These are phyloP conservation scores for Hortiboletus flavorubellus DNA, from an alignment of 768 basidiomycete species.

Conservation along the genomic window DNA sequence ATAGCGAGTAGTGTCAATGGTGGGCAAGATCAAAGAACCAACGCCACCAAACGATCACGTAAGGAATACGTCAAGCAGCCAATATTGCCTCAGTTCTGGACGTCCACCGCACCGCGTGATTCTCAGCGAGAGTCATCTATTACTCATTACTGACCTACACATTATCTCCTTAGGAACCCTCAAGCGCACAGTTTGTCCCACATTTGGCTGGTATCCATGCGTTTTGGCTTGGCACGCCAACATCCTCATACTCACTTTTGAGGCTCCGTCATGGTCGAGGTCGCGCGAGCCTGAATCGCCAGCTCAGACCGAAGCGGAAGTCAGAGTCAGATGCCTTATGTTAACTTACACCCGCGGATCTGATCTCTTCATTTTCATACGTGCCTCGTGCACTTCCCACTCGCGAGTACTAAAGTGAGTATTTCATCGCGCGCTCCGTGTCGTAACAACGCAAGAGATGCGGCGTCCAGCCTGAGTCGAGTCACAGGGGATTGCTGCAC, in stretches of 20 bases:
- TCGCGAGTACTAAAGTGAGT: slow-evolving; percentile 4
- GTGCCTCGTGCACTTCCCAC: slow-evolving; percentile 24
- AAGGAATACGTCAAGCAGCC: slow-evolving; percentile 4
- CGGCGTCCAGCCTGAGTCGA: no score
- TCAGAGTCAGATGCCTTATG: slow-evolving; percentile 13
- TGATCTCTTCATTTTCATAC: slow-evolving; percentile 21
- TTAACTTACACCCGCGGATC: slow-evolving; percentile 33
- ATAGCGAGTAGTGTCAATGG: not conserved
- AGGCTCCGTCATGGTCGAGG: slow-evolving; percentile 4
- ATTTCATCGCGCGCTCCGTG: slow-evolving; percentile 4
- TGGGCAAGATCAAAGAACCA: slow-evolving; percentile 8
- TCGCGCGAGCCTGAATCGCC: slow-evolving; percentile 8
- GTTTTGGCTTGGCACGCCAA: not conserved
- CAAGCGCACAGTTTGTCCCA: not conserved
- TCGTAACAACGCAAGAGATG: slow-evolving; percentile 16
- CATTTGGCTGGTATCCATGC: not conserved
- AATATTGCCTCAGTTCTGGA: not conserved
- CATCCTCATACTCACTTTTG: not conserved
- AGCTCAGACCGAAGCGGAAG: slow-evolving; percentile 20
- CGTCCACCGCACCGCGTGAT: not conserved
- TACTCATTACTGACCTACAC: slow-evolving; percentile 14
- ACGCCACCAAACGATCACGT: slow-evolving; percentile 28
- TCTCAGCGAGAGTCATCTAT: slow-evolving; percentile 4
- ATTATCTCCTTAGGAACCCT: slow-evolving; percentile 4
- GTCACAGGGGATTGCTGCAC: no score